phyloP scores from a whole-genome alignment of 345 rosid species.

The Atalantia buxifolia region DNA sequence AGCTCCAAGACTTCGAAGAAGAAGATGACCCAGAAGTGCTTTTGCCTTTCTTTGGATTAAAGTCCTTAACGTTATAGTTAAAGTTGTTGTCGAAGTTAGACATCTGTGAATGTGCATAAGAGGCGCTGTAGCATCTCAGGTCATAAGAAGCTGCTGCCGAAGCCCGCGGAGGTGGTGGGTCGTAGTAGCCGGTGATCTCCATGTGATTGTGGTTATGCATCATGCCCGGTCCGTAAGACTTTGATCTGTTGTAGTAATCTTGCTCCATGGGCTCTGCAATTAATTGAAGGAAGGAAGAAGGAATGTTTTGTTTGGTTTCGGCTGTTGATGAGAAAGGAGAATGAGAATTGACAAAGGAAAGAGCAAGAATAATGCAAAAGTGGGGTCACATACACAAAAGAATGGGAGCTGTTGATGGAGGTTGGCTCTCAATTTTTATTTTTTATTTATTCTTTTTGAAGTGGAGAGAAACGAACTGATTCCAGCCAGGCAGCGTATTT shows the following conservation, averaged over 20 bases:
- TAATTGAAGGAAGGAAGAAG: not conserved
- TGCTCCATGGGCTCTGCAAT: conserved; percentile 45
- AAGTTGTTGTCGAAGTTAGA: conserved; percentile 22
- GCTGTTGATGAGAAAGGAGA: not conserved
- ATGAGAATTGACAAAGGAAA: not conserved
- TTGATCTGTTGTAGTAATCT: conserved; percentile 43
- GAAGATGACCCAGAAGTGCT: conserved; percentile 38
- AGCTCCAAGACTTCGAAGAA: conserved; percentile 54
- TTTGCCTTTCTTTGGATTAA: conserved; percentile 56
- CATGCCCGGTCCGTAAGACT: conserved; percentile 38
- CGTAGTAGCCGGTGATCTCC: conserved; percentile 46
- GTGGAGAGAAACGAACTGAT: not conserved
- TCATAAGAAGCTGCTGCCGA: conserved; percentile 29
- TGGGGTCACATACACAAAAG: too few relatives aligned
- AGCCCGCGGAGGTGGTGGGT: conserved; percentile 25
- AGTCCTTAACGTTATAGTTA: conserved; percentile 18
- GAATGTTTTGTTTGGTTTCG: not conserved
- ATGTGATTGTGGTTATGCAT: conserved; percentile 40
- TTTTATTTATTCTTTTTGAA: too few relatives aligned
- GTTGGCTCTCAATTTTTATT: not conserved
- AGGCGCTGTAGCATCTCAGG: conserved; percentile 57
- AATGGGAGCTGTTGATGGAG: not conserved
- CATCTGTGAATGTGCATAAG: conserved; percentile 54
- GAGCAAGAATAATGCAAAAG: too few relatives aligned
- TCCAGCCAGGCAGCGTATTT: conserved; percentile 22